These are phyloP conservation scores for Helicosporidium sp. DNA, from an alignment of 139 green algal genomes.

Conservation along the genomic window DNA sequence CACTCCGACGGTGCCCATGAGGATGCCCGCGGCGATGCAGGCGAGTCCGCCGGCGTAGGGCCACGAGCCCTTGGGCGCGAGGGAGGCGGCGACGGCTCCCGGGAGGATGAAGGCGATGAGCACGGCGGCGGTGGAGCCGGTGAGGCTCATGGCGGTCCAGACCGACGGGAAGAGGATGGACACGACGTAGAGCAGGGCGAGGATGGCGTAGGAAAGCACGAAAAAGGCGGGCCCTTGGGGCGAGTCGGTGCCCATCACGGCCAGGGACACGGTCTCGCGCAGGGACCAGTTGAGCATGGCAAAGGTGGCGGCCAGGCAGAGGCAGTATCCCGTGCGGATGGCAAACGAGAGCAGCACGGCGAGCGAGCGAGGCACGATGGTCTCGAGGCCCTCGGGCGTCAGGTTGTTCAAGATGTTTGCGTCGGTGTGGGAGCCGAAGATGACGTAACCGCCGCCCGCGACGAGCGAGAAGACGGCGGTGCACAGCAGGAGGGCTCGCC, in stretches of 20 bases:
- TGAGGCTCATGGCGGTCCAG: constrained; percentile 12
- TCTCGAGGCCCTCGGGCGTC: constrained; percentile 3
- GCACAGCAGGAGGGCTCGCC: constrained; percentile 11
- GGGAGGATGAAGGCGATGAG: constrained; percentile 18
- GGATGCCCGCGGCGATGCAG: constrained; percentile 7
- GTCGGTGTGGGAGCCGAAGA: constrained; percentile 10
- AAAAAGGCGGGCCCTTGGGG: constrained; percentile 8
- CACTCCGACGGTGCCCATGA: constrained; percentile 12
- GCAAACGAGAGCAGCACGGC: constrained; percentile 7
- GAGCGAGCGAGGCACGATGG: neutral
- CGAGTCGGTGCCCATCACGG: constrained; percentile 4
- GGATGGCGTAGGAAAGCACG: constrained; percentile 4
- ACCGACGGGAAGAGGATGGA: constrained; percentile 14
- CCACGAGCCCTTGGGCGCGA: neutral
- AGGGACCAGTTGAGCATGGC: constrained; percentile 24
- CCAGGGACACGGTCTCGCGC: constrained; percentile 15
- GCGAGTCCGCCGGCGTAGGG: constrained; percentile 1
- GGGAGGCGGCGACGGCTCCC: constrained; percentile 1
- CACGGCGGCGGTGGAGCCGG: constrained; percentile 14
- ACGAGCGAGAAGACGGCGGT: constrained; percentile 14
- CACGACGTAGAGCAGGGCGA: constrained; percentile 9
- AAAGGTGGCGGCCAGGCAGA: constrained; percentile 17
- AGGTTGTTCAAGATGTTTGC: constrained; percentile 22
- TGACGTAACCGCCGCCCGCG: constrained; percentile 8
- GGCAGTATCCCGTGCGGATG: constrained; percentile 15